A percentile compares a stretch with the other conserved stretches of the same genome.
Evolutionary conservation across 1,284 basidiomycete species (phyloP).

Genomic region (Apiotrichum domesticum): DNA sequence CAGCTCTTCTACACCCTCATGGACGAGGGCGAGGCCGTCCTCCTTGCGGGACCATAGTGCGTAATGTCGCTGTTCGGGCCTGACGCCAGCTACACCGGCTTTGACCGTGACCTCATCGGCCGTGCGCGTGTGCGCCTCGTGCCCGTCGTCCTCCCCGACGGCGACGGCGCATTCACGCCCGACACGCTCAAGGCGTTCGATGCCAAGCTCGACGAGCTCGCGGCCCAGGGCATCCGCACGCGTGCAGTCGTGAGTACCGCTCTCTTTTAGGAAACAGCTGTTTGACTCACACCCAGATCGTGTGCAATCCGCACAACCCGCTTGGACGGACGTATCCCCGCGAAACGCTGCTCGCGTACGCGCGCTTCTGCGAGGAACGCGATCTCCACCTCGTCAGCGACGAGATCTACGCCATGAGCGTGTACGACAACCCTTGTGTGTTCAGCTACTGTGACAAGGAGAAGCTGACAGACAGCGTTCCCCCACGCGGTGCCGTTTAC

Average conservation of each 20-base stretch:
- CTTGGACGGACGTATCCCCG: conserved; percentile 45
- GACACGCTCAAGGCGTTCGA: conserved; percentile 27
- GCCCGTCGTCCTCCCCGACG: conserved; percentile 35
- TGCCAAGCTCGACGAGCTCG: conserved; percentile 24
- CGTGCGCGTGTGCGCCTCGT: conserved; percentile 32
- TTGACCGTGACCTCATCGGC: conserved; percentile 41
- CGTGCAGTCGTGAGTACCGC: conserved; percentile 32
- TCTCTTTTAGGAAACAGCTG: neutral
- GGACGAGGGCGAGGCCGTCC: conserved; percentile 46
- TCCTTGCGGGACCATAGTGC: conserved; percentile 43
- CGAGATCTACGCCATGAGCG: conserved; percentile 49
- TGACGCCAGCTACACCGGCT: conserved; percentile 39
- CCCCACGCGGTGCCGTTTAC: conserved; percentile 41
- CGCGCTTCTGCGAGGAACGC: conserved; percentile 46
- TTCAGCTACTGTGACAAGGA: neutral
- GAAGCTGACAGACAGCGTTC: conserved; percentile 15
- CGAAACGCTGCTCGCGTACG: conserved; percentile 46
- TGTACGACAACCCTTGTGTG: conserved; percentile 36
- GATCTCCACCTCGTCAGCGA: conserved; percentile 48
- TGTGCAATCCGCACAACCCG: conserved; percentile 50
- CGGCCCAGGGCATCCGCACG: conserved; percentile 22
- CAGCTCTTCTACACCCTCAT: conserved; percentile 46
- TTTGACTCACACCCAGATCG: conserved; percentile 24
- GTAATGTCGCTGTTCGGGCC: conserved; percentile 26
- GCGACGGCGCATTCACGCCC: conserved; percentile 29